Conservation (phyloP, 2,329 filamentous ascomycete genomes). For the Apiospora pterosperma region DNA sequence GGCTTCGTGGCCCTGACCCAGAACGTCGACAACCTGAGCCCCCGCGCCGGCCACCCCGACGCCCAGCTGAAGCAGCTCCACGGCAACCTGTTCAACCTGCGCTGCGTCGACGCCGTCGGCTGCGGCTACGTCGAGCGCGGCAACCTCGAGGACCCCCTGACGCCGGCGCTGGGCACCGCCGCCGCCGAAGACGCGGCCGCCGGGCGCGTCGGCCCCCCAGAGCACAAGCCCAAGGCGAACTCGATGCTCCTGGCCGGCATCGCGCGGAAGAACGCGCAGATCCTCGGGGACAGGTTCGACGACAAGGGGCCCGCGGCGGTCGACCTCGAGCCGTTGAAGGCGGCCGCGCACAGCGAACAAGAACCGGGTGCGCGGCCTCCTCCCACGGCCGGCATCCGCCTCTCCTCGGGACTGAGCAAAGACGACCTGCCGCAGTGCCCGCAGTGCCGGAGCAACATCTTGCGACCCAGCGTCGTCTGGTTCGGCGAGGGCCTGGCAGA, state of each 20-base stretch:
- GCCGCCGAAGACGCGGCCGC: conserved; percentile 24
- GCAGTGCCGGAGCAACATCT: conserved; percentile 47
- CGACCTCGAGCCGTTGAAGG: conserved; percentile 12
- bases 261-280: conserved; percentile 48
- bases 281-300: conserved; percentile 46
- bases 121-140: conserved; percentile 55
- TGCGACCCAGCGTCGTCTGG: conserved; percentile 67
- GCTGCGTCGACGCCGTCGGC: conserved; percentile 51
- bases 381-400: not conserved
- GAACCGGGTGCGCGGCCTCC: not conserved
- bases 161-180: conserved; percentile 57
- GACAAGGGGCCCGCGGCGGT: conserved; percentile 5
- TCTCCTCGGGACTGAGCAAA: conserved; percentile 12
- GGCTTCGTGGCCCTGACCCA: conserved; percentile 60
- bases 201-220: not conserved
- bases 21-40: conserved; percentile 61
- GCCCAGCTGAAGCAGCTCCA: conserved; percentile 59
- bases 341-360: not conserved
- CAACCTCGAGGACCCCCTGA: conserved; percentile 61
- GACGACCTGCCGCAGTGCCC: conserved; percentile 58
- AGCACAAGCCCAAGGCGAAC: conserved; percentile 11
- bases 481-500: conserved; percentile 58
- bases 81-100: conserved; percentile 60
- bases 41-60: conserved; percentile 55
- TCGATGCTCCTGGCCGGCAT: conserved; percentile 17